Conservation (phyloP, 441 rosid species). For the Adansonia rubrostipa region DNA sequence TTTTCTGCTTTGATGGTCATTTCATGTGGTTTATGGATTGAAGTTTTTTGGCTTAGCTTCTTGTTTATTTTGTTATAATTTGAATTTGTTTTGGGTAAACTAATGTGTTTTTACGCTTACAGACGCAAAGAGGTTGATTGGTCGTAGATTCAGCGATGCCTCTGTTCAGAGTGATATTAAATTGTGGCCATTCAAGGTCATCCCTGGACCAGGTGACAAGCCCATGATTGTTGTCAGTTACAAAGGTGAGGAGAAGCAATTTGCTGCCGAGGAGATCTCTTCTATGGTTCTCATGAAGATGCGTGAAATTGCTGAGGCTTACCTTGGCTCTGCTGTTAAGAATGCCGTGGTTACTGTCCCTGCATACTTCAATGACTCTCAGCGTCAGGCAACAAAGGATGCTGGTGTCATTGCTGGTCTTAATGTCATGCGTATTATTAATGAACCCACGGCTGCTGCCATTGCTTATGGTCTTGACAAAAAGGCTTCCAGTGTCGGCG, state of each 20-base stretch:
- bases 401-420: slow-evolving; percentile 67
- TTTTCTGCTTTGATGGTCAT: not conserved
- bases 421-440: slow-evolving; percentile 62
- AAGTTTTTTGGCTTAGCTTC: not conserved
- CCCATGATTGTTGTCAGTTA: slow-evolving; percentile 56
- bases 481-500: slow-evolving; percentile 60
- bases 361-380: slow-evolving; percentile 63
- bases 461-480: slow-evolving; percentile 67
- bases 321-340: slow-evolving; percentile 52
- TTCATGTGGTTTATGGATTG: not conserved
- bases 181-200: slow-evolving; percentile 59
- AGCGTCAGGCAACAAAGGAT: slow-evolving; percentile 65
- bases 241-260: slow-evolving; percentile 61
- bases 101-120: slow-evolving; percentile 3
- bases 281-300: slow-evolving; percentile 66
- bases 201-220: slow-evolving; percentile 55
- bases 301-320: slow-evolving; percentile 70
- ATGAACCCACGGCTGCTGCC: slow-evolving; percentile 66
- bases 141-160: slow-evolving; percentile 57
- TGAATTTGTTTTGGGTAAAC: not conserved
- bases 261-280: slow-evolving; percentile 64
- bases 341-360: slow-evolving; percentile 67
- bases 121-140: slow-evolving; percentile 71
- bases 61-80: too few species aligned
- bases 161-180: slow-evolving; percentile 57